Percentiles rank a stretch among this genome's conserved stretches.
These are phyloP conservation scores for Thalia dealbata DNA, from an alignment of 176 grass and related monocot species.

Conservation along the genomic window DNA sequence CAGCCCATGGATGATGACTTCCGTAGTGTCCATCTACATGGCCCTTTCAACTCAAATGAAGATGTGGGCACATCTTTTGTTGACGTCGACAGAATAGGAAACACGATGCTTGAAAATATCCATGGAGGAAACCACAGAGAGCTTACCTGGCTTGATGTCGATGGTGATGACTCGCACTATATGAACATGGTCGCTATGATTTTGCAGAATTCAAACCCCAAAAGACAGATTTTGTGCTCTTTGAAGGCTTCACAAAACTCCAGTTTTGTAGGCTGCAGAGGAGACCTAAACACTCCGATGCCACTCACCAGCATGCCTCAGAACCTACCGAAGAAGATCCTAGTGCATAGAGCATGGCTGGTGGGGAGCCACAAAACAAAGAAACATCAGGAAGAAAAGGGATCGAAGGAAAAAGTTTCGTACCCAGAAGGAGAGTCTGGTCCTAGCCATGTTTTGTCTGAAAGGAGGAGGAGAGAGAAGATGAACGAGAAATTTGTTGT, in stretches of 20 bases:
- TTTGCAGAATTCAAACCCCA: slow-evolving; percentile 19
- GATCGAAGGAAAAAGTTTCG: background rate
- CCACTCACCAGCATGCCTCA: background rate
- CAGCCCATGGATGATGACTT: slow-evolving; percentile 32
- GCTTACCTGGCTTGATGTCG: slow-evolving; percentile 30
- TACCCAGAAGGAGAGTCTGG: background rate
- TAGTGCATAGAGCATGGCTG: slow-evolving; percentile 23
- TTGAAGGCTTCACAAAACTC: slow-evolving; percentile 11
- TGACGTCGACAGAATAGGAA: background rate
- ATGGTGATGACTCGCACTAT: slow-evolving; percentile 23
- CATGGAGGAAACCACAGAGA: background rate
- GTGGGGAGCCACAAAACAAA: background rate
- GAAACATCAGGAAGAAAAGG: background rate
- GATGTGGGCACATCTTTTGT: background rate
- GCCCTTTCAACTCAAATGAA: slow-evolving; percentile 10
- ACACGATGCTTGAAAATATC: background rate
- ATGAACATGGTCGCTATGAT: slow-evolving; percentile 17
- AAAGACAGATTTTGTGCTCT: background rate
- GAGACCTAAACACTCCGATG: background rate
- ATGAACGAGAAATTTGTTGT: slow-evolving; percentile 13
- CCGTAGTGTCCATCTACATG: slow-evolving; percentile 24
- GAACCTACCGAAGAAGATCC: slow-evolving; percentile 45
- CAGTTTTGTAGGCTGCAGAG: slow-evolving; percentile 44
- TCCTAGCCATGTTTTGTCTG: background rate
- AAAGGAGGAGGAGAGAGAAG: slow-evolving; percentile 17